Conservation (phyloP, 1,284 basidiomycete genomes). For the Kwoniella shivajii region DNA sequence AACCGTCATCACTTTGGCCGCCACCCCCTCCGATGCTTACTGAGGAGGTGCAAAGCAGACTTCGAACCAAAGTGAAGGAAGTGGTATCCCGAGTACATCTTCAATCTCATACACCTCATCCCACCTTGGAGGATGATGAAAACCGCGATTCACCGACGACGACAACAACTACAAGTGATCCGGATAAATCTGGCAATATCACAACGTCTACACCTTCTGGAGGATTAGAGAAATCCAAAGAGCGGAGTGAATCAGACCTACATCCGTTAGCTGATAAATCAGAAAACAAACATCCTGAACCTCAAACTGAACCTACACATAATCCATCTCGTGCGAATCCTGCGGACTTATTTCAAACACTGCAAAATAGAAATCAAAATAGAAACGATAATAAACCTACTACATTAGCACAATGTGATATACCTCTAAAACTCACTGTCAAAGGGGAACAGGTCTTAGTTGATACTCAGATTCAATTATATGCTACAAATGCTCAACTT, state of each 20-base stretch:
- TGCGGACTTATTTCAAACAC: conserved; percentile 19
- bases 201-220: conserved; percentile 15
- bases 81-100: conserved; percentile 56
- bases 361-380: conserved; percentile 10
- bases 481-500: conserved; percentile 81
- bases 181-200: conserved; percentile 24
- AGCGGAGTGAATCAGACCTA: conserved; percentile 21
- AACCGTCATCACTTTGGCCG: conserved; percentile 88
- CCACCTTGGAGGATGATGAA: background rate
- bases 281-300: conserved; percentile 32
- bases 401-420: conserved; percentile 38
- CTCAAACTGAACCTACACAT: conserved; percentile 22
- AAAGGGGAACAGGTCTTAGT: conserved; percentile 35
- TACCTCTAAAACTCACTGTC: conserved; percentile 32
- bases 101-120: conserved; percentile 3
- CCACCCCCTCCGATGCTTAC: conserved; percentile 78
- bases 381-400: conserved; percentile 15
- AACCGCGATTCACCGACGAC: background rate
- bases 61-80: conserved; percentile 67
- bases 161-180: conserved; percentile 2
- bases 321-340: conserved; percentile 43
- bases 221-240: conserved; percentile 6
- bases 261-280: conserved; percentile 30
- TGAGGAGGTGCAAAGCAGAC: conserved; percentile 62
- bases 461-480: conserved; percentile 77